These are phyloP conservation scores for Botrytis cinerea DNA, from an alignment of 2,329 filamentous ascomycete genomes.

Conservation along the genomic window DNA sequence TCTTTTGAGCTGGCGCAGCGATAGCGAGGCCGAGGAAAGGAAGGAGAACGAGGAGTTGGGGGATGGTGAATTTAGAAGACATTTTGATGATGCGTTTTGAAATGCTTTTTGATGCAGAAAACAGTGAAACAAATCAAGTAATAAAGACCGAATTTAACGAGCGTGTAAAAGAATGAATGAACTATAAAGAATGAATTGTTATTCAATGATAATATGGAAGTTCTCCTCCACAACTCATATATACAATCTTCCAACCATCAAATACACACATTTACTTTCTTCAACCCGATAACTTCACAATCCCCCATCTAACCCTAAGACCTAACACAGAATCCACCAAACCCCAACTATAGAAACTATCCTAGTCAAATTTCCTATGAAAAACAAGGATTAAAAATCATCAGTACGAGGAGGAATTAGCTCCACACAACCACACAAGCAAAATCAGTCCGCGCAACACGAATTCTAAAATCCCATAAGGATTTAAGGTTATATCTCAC, in stretches of 20 bases:
- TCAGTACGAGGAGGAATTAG: not conserved
- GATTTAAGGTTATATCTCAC: not conserved
- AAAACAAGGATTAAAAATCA: not conserved
- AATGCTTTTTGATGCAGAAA: not conserved
- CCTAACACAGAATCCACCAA: not conserved
- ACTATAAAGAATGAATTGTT: not conserved
- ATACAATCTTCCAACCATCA: not conserved
- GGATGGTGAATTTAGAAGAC: slow-evolving; percentile 13
- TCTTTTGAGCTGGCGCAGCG: slow-evolving; percentile 10
- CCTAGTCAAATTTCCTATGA: no score
- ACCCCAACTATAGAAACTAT: slow-evolving; percentile 3
- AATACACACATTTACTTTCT: not conserved
- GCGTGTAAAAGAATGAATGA: not conserved
- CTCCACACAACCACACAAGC: not conserved
- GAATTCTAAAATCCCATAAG: not conserved
- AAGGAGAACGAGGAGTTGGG: slow-evolving; percentile 18
- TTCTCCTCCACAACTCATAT: not conserved
- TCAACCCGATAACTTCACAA: not conserved
- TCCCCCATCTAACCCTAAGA: not conserved
- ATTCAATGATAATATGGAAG: not conserved
- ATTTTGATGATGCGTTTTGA: not conserved
- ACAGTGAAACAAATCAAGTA: not conserved
- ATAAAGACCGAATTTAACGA: not conserved
- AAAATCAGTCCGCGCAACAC: not conserved
- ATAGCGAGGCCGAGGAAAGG: slow-evolving; percentile 14